Conservation (phyloP, 2,329 filamentous ascomycete species). For the Xylaria sp. region DNA sequence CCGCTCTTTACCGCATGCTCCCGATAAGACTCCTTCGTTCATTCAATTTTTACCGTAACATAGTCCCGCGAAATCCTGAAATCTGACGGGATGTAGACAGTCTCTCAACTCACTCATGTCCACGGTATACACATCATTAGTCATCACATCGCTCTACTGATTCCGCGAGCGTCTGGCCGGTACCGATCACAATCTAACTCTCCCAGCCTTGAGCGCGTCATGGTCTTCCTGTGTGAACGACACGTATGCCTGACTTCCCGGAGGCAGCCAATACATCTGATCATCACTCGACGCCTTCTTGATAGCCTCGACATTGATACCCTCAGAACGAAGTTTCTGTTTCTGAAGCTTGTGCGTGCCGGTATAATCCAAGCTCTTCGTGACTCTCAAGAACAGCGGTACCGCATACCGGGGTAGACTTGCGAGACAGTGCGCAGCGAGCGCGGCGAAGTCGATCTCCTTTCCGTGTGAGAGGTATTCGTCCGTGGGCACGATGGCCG, state of each 20-base stretch:
- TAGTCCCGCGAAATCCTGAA: no score
- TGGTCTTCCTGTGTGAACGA: slow-evolving; percentile 53
- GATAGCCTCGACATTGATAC: slow-evolving; percentile 55
- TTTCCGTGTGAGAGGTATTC: slow-evolving; percentile 43
- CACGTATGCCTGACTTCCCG: slow-evolving; percentile 49
- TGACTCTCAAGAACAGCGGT: slow-evolving; percentile 56
- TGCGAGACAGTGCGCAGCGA: slow-evolving; percentile 52
- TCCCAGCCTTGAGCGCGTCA: slow-evolving; percentile 46
- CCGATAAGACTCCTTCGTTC: neutral
- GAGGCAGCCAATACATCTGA: slow-evolving; percentile 55
- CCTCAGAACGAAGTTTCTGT: slow-evolving; percentile 54
- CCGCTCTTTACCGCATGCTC: neutral
- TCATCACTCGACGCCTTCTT: slow-evolving; percentile 47
- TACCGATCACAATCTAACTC: slow-evolving; percentile 35
- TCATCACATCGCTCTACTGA: neutral
- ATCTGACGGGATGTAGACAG: neutral
- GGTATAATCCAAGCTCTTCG: slow-evolving; percentile 55
- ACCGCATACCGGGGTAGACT: slow-evolving; percentile 58
- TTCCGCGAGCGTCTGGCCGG: neutral
- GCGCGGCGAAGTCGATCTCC: slow-evolving; percentile 48
- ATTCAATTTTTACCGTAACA: neutral
- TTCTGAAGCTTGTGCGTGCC: slow-evolving; percentile 60
- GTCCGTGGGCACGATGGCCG: slow-evolving; percentile 53
- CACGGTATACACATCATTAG: neutral
- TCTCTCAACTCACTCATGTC: neutral